These are phyloP conservation scores for Astragalus membranaceus DNA, from an alignment of 306 rosid species.

Conservation along the genomic window DNA sequence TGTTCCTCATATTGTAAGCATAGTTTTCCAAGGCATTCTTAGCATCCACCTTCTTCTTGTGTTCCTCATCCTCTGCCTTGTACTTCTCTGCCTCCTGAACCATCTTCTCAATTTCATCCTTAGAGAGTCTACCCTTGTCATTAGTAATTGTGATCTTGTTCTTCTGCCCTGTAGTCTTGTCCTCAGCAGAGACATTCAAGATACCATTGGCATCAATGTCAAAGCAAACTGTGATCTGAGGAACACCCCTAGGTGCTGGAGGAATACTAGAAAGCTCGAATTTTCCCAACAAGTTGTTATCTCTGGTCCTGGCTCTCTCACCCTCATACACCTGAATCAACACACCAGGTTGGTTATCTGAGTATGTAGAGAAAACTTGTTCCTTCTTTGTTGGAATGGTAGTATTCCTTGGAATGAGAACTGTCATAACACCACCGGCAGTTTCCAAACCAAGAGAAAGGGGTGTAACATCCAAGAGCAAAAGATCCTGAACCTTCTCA, in stretches of 20 bases:
- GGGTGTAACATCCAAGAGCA: slow-evolving; percentile 62
- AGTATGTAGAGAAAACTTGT: slow-evolving; percentile 57
- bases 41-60: slow-evolving; percentile 50
- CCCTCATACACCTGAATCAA: slow-evolving; percentile 59
- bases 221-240: slow-evolving; percentile 51
- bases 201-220: slow-evolving; percentile 68
- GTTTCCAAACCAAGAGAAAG: slow-evolving; percentile 52
- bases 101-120: slow-evolving; percentile 56
- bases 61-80: slow-evolving; percentile 61
- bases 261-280: slow-evolving; percentile 52
- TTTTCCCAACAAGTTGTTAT: slow-evolving; percentile 54
- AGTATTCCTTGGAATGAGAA: slow-evolving; percentile 56
- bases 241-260: slow-evolving; percentile 55
- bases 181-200: slow-evolving; percentile 53
- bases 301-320: slow-evolving; percentile 45
- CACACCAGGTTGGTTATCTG: slow-evolving; percentile 59
- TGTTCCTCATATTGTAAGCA: slow-evolving; percentile 53
- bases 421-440: slow-evolving; percentile 61
- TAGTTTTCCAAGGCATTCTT: slow-evolving; percentile 50
- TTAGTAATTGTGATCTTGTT: slow-evolving; percentile 54
- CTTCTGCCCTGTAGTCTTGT: slow-evolving; percentile 45
- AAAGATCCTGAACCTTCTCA: slow-evolving; percentile 54
- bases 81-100: slow-evolving; percentile 58
- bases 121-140: slow-evolving; percentile 48
- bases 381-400: slow-evolving; percentile 72